These are phyloP conservation scores for Cyberlindnera amylophila DNA, from an alignment of 805 yeast species.

Conservation along the genomic window DNA sequence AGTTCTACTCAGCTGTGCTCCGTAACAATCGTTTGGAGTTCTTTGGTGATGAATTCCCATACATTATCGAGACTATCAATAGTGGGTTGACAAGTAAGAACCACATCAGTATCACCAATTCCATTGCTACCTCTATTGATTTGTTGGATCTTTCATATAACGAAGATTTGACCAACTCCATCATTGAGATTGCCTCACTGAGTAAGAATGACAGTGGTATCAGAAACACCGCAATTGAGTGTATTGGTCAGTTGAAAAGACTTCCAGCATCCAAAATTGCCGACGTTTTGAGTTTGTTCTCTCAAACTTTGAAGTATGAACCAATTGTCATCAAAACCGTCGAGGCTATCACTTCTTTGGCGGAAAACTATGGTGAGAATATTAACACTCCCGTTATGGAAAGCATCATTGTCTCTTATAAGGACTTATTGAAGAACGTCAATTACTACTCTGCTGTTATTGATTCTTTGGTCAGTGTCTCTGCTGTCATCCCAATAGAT, in stretches of 20 bases:
- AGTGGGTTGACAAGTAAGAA: conserved; percentile 33
- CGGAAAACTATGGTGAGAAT: conserved; percentile 15
- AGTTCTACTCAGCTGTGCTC: conserved; percentile 35
- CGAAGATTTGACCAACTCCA: conserved; percentile 24
- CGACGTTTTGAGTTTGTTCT: conserved; percentile 30
- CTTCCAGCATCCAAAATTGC: conserved; percentile 21
- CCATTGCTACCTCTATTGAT: conserved; percentile 31
- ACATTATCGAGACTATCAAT: conserved; percentile 28
- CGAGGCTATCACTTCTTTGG: conserved; percentile 25
- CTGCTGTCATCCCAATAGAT: conserved; percentile 19
- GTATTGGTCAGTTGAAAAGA: conserved; percentile 28
- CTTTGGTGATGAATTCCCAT: conserved; percentile 30
- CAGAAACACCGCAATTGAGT: conserved; percentile 34
- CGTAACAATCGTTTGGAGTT: conserved; percentile 29
- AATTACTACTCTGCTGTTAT: conserved; percentile 17
- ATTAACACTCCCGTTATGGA: conserved; percentile 12
- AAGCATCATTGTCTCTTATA: conserved; percentile 14
- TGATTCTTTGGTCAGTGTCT: conserved; percentile 23
- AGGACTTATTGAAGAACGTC: conserved; percentile 9
- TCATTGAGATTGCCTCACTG: conserved; percentile 32
- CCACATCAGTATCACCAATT: conserved; percentile 33
- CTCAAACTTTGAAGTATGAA: conserved; percentile 33
- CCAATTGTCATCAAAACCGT: conserved; percentile 32
- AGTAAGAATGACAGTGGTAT: conserved; percentile 35
- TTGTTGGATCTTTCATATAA: conserved; percentile 24